These are phyloP conservation scores for Populus hybrid DNA, from an alignment of 441 rosid genomes.

Conservation along the genomic window DNA sequence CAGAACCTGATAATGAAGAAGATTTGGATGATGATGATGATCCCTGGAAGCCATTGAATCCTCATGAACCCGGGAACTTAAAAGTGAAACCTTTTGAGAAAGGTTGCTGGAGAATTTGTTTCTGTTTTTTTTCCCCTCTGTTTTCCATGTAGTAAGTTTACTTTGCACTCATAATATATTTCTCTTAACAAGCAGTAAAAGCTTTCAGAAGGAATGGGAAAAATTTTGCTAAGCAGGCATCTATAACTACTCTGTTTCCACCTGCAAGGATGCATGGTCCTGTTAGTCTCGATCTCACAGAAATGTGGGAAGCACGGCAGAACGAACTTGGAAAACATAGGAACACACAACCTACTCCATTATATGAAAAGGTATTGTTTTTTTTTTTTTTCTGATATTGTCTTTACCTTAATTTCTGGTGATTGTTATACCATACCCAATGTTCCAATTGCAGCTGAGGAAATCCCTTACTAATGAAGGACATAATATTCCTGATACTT, in stretches of 20 bases:
- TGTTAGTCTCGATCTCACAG: conserved; percentile 63
- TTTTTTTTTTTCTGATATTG: neutral
- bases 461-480: conserved; percentile 52
- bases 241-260: conserved; percentile 58
- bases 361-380: conserved; percentile 55
- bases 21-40: conserved; percentile 53
- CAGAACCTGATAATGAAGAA: conserved; percentile 47
- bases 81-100: conserved; percentile 81
- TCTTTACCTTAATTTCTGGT: conserved; percentile 11
- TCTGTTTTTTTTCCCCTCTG: conserved; percentile 14
- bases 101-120: conserved; percentile 39
- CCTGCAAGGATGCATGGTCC: conserved; percentile 68
- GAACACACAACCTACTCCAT: conserved; percentile 34
- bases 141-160: conserved; percentile 6
- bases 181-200: conserved; percentile 56
- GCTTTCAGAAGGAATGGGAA: conserved; percentile 40
- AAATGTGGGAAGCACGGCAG: conserved; percentile 57
- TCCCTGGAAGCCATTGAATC: conserved; percentile 93
- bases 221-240: conserved; percentile 32
- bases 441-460: conserved; percentile 51
- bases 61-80: conserved; percentile 84
- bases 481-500: conserved; percentile 26
- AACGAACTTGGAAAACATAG: conserved; percentile 26
- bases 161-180: conserved; percentile 21
- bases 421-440: conserved; percentile 12